Conservation (phyloP, 805 yeast species). For the Ogataea thermomethanolica region DNA sequence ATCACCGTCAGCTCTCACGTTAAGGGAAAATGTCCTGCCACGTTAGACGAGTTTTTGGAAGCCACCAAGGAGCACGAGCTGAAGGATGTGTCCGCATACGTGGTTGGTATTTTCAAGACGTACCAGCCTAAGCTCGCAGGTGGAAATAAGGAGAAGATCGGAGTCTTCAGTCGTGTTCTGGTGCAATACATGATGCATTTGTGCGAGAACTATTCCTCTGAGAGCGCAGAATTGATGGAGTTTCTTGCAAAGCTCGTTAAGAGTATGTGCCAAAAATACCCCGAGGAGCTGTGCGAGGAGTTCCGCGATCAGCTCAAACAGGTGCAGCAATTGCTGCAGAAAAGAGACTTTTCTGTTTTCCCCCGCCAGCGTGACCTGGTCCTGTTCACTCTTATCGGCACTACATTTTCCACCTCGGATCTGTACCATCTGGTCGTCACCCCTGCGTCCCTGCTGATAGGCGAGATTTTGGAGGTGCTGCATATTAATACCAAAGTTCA, state of each 20-base stretch:
- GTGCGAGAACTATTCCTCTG: constrained; percentile 31
- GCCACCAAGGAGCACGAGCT: constrained; percentile 34
- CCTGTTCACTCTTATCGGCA: constrained; percentile 68
- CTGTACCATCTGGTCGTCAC: constrained; percentile 90
- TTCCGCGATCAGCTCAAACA: constrained; percentile 54
- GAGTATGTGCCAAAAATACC: constrained; percentile 61
- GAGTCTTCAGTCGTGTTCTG: constrained; percentile 57
- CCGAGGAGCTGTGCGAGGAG: constrained; percentile 56
- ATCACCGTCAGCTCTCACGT: constrained; percentile 19
- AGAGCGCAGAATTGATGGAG: constrained; percentile 32
- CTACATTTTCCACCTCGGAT: constrained; percentile 88
- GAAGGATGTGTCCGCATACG: constrained; percentile 42
- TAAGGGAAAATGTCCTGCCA: constrained; percentile 44
- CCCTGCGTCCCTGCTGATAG: constrained; percentile 71
- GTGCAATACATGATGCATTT: constrained; percentile 58
- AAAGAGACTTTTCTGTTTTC: constrained; percentile 25
- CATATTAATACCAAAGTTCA: constrained; percentile 28
- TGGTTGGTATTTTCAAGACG: constrained; percentile 52
- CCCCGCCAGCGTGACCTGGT: constrained; percentile 55
- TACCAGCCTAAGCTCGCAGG: constrained; percentile 75
- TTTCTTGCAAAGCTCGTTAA: constrained; percentile 46
- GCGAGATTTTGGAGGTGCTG: constrained; percentile 61
- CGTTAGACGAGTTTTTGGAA: constrained; percentile 40
- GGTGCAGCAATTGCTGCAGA: constrained; percentile 52
- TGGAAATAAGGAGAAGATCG: constrained; percentile 78